Percentiles rank a stretch among this genome's conserved stretches.
These are phyloP conservation scores for Amborella trichopoda DNA, from an alignment of 164 flowering plant species.

Conservation along the genomic window DNA sequence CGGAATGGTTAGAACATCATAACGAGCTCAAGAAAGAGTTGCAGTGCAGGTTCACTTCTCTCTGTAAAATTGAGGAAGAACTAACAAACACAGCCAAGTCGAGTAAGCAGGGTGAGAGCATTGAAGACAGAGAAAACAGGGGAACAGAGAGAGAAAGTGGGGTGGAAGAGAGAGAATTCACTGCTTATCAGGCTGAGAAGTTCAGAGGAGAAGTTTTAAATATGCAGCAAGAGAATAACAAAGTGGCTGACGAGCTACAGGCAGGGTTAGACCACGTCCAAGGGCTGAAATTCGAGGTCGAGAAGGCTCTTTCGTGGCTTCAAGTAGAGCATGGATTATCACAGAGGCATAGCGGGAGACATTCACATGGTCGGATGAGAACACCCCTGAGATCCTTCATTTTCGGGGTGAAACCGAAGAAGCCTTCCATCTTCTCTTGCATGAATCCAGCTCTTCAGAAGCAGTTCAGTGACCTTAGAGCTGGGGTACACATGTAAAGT, in stretches of 20 bases:
- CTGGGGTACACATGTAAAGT: too few species aligned
- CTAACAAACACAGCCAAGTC: constrained; percentile 17
- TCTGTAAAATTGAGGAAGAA: constrained; percentile 46
- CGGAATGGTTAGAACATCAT: constrained; percentile 54
- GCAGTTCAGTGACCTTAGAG: constrained; percentile 22
- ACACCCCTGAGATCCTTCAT: constrained; percentile 65
- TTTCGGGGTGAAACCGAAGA: constrained; percentile 50
- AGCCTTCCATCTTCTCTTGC: constrained; percentile 37
- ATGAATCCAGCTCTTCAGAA: constrained; percentile 44
- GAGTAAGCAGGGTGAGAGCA: constrained; percentile 11
- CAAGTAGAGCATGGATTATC: constrained; percentile 32
- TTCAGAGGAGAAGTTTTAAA: constrained; percentile 81
- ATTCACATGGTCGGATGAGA: constrained; percentile 18
- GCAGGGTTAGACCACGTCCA: constrained; percentile 54
- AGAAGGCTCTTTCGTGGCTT: constrained; percentile 37
- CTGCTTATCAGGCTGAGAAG: constrained; percentile 67
- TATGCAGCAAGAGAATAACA: constrained; percentile 89
- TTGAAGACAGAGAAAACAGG: too few species aligned
- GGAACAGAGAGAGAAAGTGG: too few species aligned
- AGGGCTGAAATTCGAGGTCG: constrained; percentile 38
- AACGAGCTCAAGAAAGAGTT: constrained; percentile 43
- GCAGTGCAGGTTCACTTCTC: constrained; percentile 26
- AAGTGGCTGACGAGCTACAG: constrained; percentile 68
- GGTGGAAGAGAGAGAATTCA: constrained; percentile 31
- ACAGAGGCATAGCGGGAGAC: constrained; percentile 3